A percentile compares a stretch with the other conserved stretches of the same genome.
Conservation (phyloP, 2,329 filamentous ascomycete genomes). For the Bipolaris zeicola region DNA sequence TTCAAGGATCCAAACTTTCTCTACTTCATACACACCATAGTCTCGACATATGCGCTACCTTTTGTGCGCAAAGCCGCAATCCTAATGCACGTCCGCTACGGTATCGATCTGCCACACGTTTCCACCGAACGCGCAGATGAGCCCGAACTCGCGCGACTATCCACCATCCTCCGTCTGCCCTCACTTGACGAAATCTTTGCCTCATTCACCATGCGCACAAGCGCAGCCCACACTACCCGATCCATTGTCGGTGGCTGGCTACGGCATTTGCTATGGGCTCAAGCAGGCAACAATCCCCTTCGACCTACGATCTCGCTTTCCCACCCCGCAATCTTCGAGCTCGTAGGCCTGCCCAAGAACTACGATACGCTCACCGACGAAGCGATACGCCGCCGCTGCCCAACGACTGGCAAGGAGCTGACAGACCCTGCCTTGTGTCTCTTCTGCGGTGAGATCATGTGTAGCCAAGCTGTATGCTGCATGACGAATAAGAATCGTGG, state of each 20-base stretch:
- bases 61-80: conserved; percentile 87
- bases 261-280: conserved; percentile 60
- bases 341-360: conserved; percentile 88
- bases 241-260: conserved; percentile 73
- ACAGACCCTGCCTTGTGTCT: conserved; percentile 90
- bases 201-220: conserved; percentile 52
- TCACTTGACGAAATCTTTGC: conserved; percentile 78
- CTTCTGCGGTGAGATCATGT: conserved; percentile 96
- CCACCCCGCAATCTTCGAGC: conserved; percentile 91
- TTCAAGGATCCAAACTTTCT: conserved; percentile 42
- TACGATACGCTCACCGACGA: conserved; percentile 94
- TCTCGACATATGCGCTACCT: conserved; percentile 82
- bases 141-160: conserved; percentile 82
- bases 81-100: conserved; percentile 84
- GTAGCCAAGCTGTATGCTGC: conserved; percentile 92
- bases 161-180: conserved; percentile 75
- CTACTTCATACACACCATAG: conserved; percentile 49
- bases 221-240: conserved; percentile 49
- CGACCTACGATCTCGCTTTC: conserved; percentile 59
- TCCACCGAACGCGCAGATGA: conserved; percentile 61
- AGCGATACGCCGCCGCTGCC: conserved; percentile 80
- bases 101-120: conserved; percentile 81
- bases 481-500: conserved; percentile 64
- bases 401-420: conserved; percentile 88
- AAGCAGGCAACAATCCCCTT: conserved; percentile 50